Evolutionary conservation across 176 grass and related monocot genomes (phyloP).

Genomic region (Aegilops speltoides): DNA sequence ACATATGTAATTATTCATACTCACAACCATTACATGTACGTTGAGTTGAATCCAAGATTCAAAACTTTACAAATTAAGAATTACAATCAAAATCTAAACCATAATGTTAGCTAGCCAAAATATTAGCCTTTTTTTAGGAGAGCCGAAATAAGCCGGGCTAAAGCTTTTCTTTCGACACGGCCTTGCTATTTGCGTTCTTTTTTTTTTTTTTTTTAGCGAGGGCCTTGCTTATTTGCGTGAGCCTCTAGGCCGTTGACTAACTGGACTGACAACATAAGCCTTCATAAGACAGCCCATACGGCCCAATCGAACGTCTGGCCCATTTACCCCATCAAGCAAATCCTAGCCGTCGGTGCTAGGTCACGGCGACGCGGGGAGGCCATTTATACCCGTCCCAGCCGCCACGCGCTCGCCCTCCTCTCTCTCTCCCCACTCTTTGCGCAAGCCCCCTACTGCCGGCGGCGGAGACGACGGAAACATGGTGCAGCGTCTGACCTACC

Average conservation of each 20-base stretch:
- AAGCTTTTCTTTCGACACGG: no score
- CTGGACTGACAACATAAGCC: neutral
- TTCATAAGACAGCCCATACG: neutral
- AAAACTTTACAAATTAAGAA: no score
- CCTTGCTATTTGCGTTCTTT: no score
- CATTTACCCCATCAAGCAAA: neutral
- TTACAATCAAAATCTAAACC: no score
- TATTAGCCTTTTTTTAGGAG: no score
- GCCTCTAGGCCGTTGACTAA: neutral
- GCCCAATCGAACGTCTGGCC: neutral
- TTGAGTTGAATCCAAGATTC: no score
- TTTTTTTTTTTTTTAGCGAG: no score
- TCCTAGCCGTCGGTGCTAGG: conserved; percentile 60
- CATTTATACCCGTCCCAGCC: conserved; percentile 39
- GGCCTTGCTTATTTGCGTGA: neutral
- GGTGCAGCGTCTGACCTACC: conserved; percentile 88
- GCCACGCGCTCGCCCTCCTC: conserved; percentile 21
- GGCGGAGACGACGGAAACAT: conserved; percentile 36
- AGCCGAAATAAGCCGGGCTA: no score
- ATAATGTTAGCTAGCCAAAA: no score
- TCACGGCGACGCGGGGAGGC: neutral
- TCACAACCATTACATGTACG: no score
- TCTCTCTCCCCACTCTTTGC: neutral
- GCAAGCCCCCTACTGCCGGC: neutral
- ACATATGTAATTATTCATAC: no score